phyloP scores from a whole-genome alignment of 192 early-diverging fungal genomes.

The Phlyctochytrium bullatum region DNA sequence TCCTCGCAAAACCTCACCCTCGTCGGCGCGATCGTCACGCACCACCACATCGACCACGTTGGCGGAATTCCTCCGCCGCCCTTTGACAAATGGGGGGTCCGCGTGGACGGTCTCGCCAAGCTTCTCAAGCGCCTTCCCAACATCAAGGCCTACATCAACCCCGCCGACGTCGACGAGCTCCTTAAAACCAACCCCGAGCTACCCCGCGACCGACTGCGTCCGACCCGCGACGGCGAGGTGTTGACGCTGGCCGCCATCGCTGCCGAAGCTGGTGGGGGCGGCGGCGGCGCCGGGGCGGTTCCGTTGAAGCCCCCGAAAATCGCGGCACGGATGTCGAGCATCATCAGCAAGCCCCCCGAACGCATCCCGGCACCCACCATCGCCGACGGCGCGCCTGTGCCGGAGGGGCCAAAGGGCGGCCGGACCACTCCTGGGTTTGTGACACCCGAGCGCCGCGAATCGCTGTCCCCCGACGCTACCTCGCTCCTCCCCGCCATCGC shows the following conservation, averaged over 20 bases:
- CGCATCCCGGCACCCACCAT: too few species aligned
- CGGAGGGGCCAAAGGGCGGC: too few species aligned
- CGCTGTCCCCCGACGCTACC: too few species aligned
- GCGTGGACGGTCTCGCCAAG: slow-evolving; percentile 73
- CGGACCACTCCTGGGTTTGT: too few species aligned
- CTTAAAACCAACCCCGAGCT: slow-evolving; percentile 68
- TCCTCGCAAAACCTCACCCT: slow-evolving; percentile 61
- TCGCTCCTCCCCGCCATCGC: too few species aligned
- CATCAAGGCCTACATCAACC: slow-evolving; percentile 73
- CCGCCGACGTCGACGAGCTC: slow-evolving; percentile 70
- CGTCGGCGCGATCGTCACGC: slow-evolving; percentile 74
- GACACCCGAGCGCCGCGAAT: too few species aligned
- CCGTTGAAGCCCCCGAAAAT: background rate
- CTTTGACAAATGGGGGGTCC: slow-evolving; percentile 73
- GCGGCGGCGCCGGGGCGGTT: background rate
- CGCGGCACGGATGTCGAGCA: background rate
- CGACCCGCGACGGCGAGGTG: slow-evolving; percentile 58
- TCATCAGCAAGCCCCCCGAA: background rate
- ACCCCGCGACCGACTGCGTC: slow-evolving; percentile 44
- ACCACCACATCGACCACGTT: slow-evolving; percentile 83
- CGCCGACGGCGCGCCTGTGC: background rate
- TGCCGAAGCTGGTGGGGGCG: too few species aligned
- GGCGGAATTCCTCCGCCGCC: slow-evolving; percentile 87
- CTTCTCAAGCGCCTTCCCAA: slow-evolving; percentile 71
- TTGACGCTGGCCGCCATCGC: slow-evolving; percentile 41